Conservation (phyloP, 2,329 filamentous ascomycete genomes). For the Penicillium sp. region DNA sequence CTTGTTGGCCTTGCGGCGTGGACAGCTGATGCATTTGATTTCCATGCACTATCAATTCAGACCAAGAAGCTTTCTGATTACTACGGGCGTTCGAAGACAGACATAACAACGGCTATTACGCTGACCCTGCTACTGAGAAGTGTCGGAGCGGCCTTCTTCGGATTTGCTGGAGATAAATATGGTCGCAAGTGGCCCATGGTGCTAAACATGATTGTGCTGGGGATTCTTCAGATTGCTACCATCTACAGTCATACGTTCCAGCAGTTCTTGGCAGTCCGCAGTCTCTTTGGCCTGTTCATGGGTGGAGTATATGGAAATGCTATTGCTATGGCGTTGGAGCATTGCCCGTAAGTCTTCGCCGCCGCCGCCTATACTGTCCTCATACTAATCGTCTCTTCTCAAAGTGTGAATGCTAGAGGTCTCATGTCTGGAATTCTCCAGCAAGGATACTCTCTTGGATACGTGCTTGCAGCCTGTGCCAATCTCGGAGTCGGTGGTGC, state of each 20-base stretch:
- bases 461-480: slow-evolving; percentile 73
- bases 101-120: slow-evolving; percentile 67
- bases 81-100: slow-evolving; percentile 66
- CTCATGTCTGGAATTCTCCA: slow-evolving; percentile 83
- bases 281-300: slow-evolving; percentile 79
- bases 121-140: slow-evolving; percentile 76
- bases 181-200: slow-evolving; percentile 84
- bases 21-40: slow-evolving; percentile 84
- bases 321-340: slow-evolving; percentile 78
- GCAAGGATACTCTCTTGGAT: slow-evolving; percentile 81
- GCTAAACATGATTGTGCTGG: slow-evolving; percentile 75
- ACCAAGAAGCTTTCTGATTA: slow-evolving; percentile 71
- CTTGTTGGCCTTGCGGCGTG: slow-evolving; percentile 75
- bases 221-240: slow-evolving; percentile 75
- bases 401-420: slow-evolving; percentile 67
- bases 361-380: not conserved
- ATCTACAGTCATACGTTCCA: slow-evolving; percentile 75
- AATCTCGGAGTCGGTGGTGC: slow-evolving; percentile 72
- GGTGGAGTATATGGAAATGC: slow-evolving; percentile 81
- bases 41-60: slow-evolving; percentile 80
- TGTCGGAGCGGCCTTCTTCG: slow-evolving; percentile 76
- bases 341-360: slow-evolving; percentile 60
- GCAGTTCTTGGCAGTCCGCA: slow-evolving; percentile 76
- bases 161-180: slow-evolving; percentile 77
- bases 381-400: not conserved